Evolutionary conservation across 1,284 basidiomycete species (phyloP).

Genomic region (Puccinia novopanici): DNA sequence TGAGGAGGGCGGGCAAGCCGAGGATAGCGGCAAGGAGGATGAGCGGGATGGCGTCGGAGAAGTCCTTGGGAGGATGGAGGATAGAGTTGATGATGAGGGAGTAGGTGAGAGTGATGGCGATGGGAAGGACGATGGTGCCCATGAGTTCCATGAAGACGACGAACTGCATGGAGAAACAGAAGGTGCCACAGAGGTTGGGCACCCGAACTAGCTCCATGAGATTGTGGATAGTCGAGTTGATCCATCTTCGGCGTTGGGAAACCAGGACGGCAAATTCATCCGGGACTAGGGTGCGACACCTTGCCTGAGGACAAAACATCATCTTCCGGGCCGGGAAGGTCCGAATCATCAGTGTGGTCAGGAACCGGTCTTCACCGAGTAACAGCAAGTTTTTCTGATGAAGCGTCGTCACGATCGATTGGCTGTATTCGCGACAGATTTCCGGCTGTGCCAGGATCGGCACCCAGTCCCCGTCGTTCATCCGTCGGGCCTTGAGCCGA

Average conservation of each 20-base stretch:
- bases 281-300: constrained; percentile 91
- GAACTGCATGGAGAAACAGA: constrained; percentile 67
- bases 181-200: constrained; percentile 74
- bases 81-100: constrained; percentile 76
- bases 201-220: constrained; percentile 98
- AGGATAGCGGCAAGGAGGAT: constrained; percentile 85
- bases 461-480: constrained; percentile 90
- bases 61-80: constrained; percentile 76
- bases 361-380: constrained; percentile 96
- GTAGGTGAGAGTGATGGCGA: constrained; percentile 90
- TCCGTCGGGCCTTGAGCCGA: constrained; percentile 87
- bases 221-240: constrained; percentile 98
- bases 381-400: constrained; percentile 97
- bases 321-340: constrained; percentile 95
- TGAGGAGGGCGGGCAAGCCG: constrained; percentile 87
- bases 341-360: constrained; percentile 89
- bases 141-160: constrained; percentile 97
- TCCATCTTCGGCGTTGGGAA: too few relatives aligned
- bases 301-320: constrained; percentile 97
- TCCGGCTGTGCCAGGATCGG: constrained; percentile 96
- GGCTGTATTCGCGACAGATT: constrained; percentile 95
- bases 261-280: constrained; percentile 90
- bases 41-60: constrained; percentile 91
- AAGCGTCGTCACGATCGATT: constrained; percentile 85
- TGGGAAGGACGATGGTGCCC: constrained; percentile 90